Evolutionary conservation across 495 filamentous ascomycete genomes (phyloP).

Genomic region (Lichina pygmaea): DNA sequence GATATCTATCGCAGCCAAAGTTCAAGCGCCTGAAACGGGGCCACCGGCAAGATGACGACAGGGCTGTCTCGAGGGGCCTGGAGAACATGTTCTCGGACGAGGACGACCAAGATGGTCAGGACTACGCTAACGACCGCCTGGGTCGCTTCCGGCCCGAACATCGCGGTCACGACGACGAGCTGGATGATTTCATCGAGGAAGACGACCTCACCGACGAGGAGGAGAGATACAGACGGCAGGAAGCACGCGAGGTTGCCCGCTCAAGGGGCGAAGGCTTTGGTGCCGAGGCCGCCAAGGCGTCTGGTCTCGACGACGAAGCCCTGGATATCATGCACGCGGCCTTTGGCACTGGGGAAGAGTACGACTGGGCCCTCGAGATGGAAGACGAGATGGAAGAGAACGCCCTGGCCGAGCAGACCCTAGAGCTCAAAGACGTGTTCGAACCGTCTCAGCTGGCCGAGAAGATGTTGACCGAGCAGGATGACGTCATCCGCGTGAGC

Average conservation of each 20-base stretch:
- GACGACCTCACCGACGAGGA: constrained; percentile 79
- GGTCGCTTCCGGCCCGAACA: constrained; percentile 21
- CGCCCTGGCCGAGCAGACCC: constrained; percentile 32
- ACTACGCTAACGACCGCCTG: constrained; percentile 7
- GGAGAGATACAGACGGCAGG: constrained; percentile 43
- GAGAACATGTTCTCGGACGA: constrained; percentile 90
- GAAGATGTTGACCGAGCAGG: constrained; percentile 81
- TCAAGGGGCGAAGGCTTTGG: constrained; percentile 31
- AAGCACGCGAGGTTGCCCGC: constrained; percentile 66
- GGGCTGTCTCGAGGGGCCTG: constrained; percentile 37
- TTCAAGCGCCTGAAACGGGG: constrained; percentile 91
- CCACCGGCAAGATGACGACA: constrained; percentile 49
- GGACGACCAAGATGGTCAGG: constrained; percentile 32
- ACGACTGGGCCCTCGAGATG: constrained; percentile 70
- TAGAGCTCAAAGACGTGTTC: constrained; percentile 95
- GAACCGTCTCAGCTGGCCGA: constrained; percentile 85
- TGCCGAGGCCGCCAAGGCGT: constrained; percentile 31
- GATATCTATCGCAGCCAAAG: constrained; percentile 30
- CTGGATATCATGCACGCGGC: constrained; percentile 86
- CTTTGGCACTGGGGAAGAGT: constrained; percentile 85
- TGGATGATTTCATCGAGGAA: constrained; percentile 93
- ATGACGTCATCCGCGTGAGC: constrained; percentile 59
- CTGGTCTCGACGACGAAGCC: constrained; percentile 70
- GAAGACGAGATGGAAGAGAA: constrained; percentile 53
- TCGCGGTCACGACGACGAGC: constrained; percentile 47